phyloP scores from a whole-genome alignment of 2,329 filamentous ascomycete species.

The Pestalotiopsis fici region DNA sequence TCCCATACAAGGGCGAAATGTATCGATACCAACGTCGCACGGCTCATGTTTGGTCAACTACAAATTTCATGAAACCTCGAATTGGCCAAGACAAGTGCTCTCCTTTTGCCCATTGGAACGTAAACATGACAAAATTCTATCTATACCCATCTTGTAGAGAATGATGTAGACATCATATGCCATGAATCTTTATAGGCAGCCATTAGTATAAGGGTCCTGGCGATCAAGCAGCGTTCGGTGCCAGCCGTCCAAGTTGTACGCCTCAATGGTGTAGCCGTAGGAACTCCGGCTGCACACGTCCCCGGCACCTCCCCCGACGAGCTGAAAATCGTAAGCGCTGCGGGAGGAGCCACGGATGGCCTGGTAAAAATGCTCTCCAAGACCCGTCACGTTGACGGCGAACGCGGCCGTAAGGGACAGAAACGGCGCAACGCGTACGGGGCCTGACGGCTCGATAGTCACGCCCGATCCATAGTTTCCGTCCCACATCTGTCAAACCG shows the following conservation, averaged over 20 bases:
- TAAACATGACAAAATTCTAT: too few species aligned
- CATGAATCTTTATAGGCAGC: conserved; percentile 21
- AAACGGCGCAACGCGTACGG: neutral
- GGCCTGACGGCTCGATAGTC: neutral
- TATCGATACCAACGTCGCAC: too few species aligned
- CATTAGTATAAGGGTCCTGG: conserved; percentile 25
- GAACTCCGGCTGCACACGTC: neutral
- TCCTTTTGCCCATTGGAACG: too few species aligned
- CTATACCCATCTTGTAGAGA: too few species aligned
- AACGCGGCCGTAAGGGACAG: neutral
- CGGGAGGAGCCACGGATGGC: neutral
- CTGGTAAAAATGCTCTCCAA: neutral
- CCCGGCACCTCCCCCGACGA: neutral
- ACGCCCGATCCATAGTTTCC: neutral
- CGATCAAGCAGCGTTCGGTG: conserved; percentile 23
- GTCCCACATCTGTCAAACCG: neutral
- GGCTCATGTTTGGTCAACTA: too few species aligned
- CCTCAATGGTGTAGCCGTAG: conserved; percentile 24
- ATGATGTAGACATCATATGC: neutral
- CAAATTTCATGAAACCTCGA: too few species aligned
- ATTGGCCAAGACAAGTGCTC: too few species aligned
- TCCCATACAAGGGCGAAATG: too few species aligned
- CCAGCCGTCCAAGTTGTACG: conserved; percentile 27
- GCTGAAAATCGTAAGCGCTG: neutral
- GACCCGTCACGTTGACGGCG: neutral